Percentiles rank a stretch among this genome's conserved stretches.
Evolutionary conservation across 768 basidiomycete species (phyloP).

Genomic region (Tricholoma hemisulphureum): DNA sequence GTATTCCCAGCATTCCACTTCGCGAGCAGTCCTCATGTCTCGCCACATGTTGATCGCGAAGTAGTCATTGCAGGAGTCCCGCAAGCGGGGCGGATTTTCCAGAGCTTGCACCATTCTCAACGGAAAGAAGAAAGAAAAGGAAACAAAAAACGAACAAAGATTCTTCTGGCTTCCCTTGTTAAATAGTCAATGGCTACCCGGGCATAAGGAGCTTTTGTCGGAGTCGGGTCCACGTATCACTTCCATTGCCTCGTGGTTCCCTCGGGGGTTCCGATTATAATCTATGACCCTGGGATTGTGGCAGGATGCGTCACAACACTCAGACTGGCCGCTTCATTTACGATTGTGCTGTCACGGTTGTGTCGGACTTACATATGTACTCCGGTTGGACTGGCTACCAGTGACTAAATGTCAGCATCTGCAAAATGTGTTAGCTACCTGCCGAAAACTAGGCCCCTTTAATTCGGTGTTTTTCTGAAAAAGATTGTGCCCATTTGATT

Average conservation of each 20-base stretch:
- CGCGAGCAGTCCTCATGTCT: conserved; percentile 38
- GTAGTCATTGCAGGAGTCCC: background rate
- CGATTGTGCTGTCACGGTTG: too few species aligned
- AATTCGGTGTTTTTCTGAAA: too few species aligned
- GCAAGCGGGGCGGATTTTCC: conserved; percentile 10
- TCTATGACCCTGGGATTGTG: too few species aligned
- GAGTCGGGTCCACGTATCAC: background rate
- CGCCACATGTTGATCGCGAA: conserved; percentile 37
- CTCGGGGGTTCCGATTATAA: background rate
- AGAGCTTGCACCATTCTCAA: conserved; percentile 7
- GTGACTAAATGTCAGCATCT: too few species aligned
- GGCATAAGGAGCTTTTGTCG: background rate
- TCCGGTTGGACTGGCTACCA: too few species aligned
- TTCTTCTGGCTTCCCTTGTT: background rate
- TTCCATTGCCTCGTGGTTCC: conserved; percentile 1
- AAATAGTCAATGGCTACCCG: background rate
- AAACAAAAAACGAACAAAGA: background rate
- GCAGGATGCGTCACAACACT: too few species aligned
- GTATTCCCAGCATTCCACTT: conserved; percentile 12
- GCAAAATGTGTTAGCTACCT: too few species aligned
- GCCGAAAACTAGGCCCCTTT: too few species aligned
- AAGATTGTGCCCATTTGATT: too few species aligned
- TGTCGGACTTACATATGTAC: background rate
- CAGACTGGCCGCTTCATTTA: background rate
- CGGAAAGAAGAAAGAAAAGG: conserved; percentile 6